Evolutionary conservation across 305 asterid species (phyloP).

Genomic region (Coffea humblotiana): DNA sequence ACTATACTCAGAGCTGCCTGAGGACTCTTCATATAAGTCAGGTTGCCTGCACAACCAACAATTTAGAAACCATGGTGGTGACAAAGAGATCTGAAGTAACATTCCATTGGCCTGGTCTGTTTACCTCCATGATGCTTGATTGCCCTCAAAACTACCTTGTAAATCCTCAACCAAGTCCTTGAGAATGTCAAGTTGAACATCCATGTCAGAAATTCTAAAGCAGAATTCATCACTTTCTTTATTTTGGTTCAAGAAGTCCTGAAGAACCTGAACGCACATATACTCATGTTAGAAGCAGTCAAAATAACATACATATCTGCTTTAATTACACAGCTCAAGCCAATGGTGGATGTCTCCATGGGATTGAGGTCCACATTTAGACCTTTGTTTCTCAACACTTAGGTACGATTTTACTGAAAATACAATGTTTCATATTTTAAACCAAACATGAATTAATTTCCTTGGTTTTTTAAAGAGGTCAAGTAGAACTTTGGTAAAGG

Average conservation of each 20-base stretch:
- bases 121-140: slow-evolving; percentile 75
- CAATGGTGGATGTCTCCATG: not conserved
- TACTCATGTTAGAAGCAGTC: slow-evolving; percentile 16
- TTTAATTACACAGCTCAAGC: not conserved
- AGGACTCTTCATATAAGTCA: slow-evolving; percentile 47
- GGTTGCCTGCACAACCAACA: slow-evolving; percentile 59
- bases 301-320: not conserved
- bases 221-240: slow-evolving; percentile 57
- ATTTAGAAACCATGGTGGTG: slow-evolving; percentile 33
- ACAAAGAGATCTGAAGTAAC: slow-evolving; percentile 20
- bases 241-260: slow-evolving; percentile 71
- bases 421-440: not conserved
- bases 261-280: slow-evolving; percentile 57
- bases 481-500: not conserved
- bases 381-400: not conserved
- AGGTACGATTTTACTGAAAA: not conserved
- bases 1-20: slow-evolving; percentile 66
- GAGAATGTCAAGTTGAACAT: slow-evolving; percentile 62
- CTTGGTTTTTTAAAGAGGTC: not conserved
- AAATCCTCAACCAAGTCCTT: slow-evolving; percentile 65
- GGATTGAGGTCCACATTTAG: not conserved
- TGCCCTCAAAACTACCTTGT: slow-evolving; percentile 50
- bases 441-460: not conserved
- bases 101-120: slow-evolving; percentile 11
- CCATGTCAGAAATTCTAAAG: slow-evolving; percentile 44